A percentile compares a stretch with the other conserved stretches of the same genome.
phyloP scores from a whole-genome alignment of 2,329 filamentous ascomycete species.

The Bipolaris cookei region DNA sequence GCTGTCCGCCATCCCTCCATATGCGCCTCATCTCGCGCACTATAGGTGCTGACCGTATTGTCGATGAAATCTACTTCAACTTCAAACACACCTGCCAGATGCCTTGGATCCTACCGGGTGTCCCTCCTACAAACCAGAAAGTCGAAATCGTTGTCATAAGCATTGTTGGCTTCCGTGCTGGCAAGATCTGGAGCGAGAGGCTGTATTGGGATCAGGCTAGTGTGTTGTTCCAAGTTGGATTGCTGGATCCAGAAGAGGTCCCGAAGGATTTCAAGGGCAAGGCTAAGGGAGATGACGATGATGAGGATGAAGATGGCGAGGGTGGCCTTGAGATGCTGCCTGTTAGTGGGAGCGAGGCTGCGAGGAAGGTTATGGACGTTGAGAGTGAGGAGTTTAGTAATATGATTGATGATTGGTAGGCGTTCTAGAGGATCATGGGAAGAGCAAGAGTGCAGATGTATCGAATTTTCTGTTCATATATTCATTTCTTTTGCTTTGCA shows the following conservation, averaged over 20 bases:
- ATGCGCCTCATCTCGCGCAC: conserved; percentile 65
- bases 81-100: conserved; percentile 64
- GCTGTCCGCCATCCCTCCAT: conserved; percentile 55
- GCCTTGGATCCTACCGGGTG: conserved; percentile 65
- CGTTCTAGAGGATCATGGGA: background rate
- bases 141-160: conserved; percentile 65
- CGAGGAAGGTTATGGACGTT: conserved; percentile 56
- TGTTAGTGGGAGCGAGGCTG: conserved; percentile 54
- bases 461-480: too few relatives aligned
- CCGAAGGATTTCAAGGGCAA: conserved; percentile 45
- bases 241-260: conserved; percentile 63
- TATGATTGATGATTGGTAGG: conserved; percentile 55
- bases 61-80: conserved; percentile 64
- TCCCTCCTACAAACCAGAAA: conserved; percentile 62
- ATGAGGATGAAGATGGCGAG: conserved; percentile 44
- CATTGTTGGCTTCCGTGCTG: conserved; percentile 62
- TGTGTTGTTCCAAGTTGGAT: conserved; percentile 64
- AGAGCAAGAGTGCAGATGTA: background rate
- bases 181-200: conserved; percentile 62
- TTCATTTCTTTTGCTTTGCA: too few relatives aligned
- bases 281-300: conserved; percentile 35
- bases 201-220: conserved; percentile 69
- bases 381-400: conserved; percentile 53
- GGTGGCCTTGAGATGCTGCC: conserved; percentile 56
- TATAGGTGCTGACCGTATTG: conserved; percentile 63